Percentiles rank a stretch among this genome's conserved stretches.
Conservation (phyloP, 2,329 filamentous ascomycete genomes). For the Epichloe sibirici region DNA sequence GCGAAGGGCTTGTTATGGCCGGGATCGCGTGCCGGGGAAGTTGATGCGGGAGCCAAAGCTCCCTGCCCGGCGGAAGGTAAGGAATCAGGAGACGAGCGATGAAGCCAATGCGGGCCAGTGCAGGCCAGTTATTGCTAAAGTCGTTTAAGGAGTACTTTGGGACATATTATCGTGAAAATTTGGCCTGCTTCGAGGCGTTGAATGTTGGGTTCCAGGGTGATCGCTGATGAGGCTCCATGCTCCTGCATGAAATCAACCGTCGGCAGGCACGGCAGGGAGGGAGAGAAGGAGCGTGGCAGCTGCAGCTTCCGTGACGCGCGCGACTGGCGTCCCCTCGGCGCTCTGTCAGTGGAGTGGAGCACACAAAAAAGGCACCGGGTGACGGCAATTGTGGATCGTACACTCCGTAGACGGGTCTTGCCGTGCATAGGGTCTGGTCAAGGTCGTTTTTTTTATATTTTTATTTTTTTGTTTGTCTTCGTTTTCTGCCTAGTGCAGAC, state of each 20-base stretch:
- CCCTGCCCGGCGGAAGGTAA: not conserved
- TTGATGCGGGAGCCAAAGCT: constrained; percentile 1
- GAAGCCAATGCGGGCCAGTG: not conserved
- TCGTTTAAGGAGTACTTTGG: not conserved
- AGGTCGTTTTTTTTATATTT: too few species aligned
- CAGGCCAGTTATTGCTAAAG: not conserved
- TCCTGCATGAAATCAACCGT: not conserved
- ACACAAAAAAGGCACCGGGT: not conserved
- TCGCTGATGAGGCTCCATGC: not conserved
- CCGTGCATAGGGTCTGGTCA: too few species aligned
- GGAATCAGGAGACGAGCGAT: not conserved
- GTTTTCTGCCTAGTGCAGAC: too few species aligned
- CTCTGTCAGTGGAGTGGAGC: not conserved
- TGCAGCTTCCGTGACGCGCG: not conserved
- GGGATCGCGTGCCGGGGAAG: not conserved
- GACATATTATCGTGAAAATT: not conserved
- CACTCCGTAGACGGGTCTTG: too few species aligned
- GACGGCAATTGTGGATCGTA: not conserved
- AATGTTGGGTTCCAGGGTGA: not conserved
- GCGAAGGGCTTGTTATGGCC: constrained; percentile 2
- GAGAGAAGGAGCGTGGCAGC: not conserved
- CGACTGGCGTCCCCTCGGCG: not conserved
- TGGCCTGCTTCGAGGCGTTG: not conserved
- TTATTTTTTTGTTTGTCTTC: too few species aligned
- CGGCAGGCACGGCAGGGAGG: constrained; percentile 1